phyloP scores from a whole-genome alignment of 257 asterid genomes.

The Solanum phureja region DNA sequence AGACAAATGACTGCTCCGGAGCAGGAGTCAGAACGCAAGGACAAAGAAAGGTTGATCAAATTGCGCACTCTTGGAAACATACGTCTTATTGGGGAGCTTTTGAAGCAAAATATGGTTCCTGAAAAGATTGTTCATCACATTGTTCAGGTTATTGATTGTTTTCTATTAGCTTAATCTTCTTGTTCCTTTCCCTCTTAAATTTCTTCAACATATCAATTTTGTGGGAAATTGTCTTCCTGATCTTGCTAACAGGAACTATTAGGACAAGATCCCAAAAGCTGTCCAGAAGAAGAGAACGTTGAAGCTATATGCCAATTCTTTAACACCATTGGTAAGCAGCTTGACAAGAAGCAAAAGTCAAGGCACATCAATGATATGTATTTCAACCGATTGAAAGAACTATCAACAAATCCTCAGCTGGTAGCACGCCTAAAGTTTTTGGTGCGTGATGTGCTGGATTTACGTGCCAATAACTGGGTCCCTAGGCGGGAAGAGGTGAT shows the following conservation, averaged over 20 bases:
- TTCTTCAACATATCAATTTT: neutral
- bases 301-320: constrained; percentile 98
- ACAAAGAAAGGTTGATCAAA: constrained; percentile 76
- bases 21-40: constrained; percentile 72
- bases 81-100: constrained; percentile 92
- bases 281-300: constrained; percentile 91
- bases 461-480: constrained; percentile 72
- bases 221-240: neutral
- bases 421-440: constrained; percentile 72
- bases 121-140: constrained; percentile 95
- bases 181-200: neutral
- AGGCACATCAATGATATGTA: constrained; percentile 61
- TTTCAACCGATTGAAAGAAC: constrained; percentile 62
- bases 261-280: constrained; percentile 51
- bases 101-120: constrained; percentile 96
- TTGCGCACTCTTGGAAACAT: constrained; percentile 95
- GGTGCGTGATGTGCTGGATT: constrained; percentile 80
- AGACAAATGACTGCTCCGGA: constrained; percentile 84
- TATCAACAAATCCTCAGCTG: constrained; percentile 66
- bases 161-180: neutral
- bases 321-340: constrained; percentile 86
- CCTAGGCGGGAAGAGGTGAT: constrained; percentile 94
- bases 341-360: constrained; percentile 65
- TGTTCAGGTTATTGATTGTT: constrained; percentile 52
- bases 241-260: constrained; percentile 49